These are phyloP conservation scores for Sporobolus alterniflorus DNA, from an alignment of 202 grass and related monocot genomes.

Conservation along the genomic window DNA sequence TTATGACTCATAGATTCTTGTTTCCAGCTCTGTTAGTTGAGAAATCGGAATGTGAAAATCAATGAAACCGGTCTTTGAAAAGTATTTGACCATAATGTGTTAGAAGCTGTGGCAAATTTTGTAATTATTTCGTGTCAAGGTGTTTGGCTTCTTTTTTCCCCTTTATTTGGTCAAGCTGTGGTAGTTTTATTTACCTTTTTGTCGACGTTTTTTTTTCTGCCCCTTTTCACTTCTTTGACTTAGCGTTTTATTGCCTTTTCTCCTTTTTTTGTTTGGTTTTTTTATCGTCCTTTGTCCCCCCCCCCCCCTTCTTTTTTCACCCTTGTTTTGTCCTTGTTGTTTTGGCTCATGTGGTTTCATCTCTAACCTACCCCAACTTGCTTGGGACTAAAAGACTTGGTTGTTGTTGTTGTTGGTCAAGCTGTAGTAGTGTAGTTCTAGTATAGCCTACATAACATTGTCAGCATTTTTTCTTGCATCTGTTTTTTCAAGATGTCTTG, in stretches of 20 bases:
- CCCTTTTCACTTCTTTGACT: too few species aligned
- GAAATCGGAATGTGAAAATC: background rate
- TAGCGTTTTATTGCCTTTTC: too few species aligned
- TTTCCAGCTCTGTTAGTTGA: background rate
- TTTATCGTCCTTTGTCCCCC: too few species aligned
- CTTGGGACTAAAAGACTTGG: too few species aligned
- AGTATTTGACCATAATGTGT: background rate
- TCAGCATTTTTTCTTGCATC: background rate
- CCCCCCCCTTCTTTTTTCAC: too few species aligned
- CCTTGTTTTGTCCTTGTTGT: too few species aligned
- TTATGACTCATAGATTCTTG: slow-evolving; percentile 11
- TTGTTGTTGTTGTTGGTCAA: too few species aligned
- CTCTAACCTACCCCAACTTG: too few species aligned
- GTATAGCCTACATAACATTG: background rate
- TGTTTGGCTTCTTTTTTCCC: background rate
- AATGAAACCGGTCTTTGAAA: background rate
- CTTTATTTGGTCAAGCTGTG: background rate
- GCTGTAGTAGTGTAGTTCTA: background rate
- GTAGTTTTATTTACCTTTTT: too few species aligned
- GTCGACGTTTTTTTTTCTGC: too few species aligned
- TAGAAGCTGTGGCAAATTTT: background rate
- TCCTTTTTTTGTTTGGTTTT: too few species aligned
- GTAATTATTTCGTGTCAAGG: background rate
- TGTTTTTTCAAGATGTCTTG: background rate
- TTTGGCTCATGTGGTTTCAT: too few species aligned